Evolutionary conservation across 2,329 filamentous ascomycete genomes (phyloP).

Genomic region (Peltaster fructicola): DNA sequence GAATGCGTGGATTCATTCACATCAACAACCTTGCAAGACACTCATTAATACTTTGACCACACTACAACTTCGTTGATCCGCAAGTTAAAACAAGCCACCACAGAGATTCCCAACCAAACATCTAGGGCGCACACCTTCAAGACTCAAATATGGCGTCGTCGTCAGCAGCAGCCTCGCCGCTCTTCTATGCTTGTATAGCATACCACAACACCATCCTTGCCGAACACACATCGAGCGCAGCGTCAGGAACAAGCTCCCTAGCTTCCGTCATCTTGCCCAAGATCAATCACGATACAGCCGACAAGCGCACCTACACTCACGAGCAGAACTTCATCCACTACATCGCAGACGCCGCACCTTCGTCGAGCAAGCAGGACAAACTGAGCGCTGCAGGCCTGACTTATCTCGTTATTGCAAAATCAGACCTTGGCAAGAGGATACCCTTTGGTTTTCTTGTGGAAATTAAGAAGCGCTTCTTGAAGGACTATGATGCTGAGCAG

Average conservation of each 20-base stretch:
- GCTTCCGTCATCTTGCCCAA: constrained; percentile 91
- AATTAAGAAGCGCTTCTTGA: constrained; percentile 73
- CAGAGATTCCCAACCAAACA: background rate
- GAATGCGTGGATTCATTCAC: no score
- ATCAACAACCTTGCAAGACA: background rate
- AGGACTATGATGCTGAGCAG: constrained; percentile 43
- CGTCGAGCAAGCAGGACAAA: constrained; percentile 12
- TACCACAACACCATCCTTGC: constrained; percentile 83
- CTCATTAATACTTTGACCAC: background rate
- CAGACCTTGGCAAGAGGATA: constrained; percentile 66
- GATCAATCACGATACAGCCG: constrained; percentile 60
- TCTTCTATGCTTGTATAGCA: constrained; percentile 60
- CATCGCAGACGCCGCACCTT: constrained; percentile 51
- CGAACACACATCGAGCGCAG: constrained; percentile 78
- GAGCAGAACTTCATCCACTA: constrained; percentile 89
- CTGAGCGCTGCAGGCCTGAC: constrained; percentile 54
- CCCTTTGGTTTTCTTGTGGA: constrained; percentile 86
- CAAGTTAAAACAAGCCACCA: background rate
- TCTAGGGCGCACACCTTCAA: constrained; percentile 1
- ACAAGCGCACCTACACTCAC: constrained; percentile 80
- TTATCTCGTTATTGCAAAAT: constrained; percentile 76
- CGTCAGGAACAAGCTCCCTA: constrained; percentile 67
- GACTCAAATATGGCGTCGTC: constrained; percentile 18
- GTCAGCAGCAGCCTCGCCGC: constrained; percentile 17
- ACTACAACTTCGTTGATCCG: background rate